Base-by-base conservation (phyloP, 169 alveolate species). In the Babesia gibsoni region DNA sequence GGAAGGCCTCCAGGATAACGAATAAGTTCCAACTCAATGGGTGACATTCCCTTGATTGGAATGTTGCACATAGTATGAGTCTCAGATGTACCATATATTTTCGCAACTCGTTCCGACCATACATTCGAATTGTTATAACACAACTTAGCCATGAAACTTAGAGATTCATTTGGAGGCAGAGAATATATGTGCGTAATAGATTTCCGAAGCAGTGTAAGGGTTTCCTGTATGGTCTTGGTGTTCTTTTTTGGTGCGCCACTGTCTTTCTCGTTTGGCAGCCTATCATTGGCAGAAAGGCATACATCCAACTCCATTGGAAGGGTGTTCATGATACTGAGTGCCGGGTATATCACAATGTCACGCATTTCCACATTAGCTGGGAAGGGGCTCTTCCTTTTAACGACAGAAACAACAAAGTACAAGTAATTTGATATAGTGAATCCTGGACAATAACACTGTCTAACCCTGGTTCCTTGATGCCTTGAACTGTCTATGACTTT, bases 311-410 rank as follows among this genome's bases (percentile, higher is more conserved):
- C 88, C 22, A 89, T 75, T 7, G 93, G 91, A 52, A 90, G 80
- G 25, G 93, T 87, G 67, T 91, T 91, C 64, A 91, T 87, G 20
- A 91, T 67, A 41, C 89, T 84, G n/a, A 91, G 74, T 35, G 92
- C 90, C 10, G 95, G 95, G 57, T 75, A 89, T 27, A 91, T 89
- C 23, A 85, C 78, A 39, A 91, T 74, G 20, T 85, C 88, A 23
- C 73, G 78, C 57, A 87, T 45, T 33, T 91, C 88, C 43, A 78
- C 81, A 52, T 91, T 91, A 23, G 94, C 93, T 12, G 95, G 95
- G 52, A 91, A 49, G 3, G 91, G 90, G 58, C 92, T 84, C 78
- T 74, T 73, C 43, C 74, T 36, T 65, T 82, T 69, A 35, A 74
- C 85, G 33, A 86, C 87, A 30, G 88, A 52, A 29, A 89, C 95